Conservation (phyloP, 495 filamentous ascomycete genomes). For the Trichoderma virens region DNA sequence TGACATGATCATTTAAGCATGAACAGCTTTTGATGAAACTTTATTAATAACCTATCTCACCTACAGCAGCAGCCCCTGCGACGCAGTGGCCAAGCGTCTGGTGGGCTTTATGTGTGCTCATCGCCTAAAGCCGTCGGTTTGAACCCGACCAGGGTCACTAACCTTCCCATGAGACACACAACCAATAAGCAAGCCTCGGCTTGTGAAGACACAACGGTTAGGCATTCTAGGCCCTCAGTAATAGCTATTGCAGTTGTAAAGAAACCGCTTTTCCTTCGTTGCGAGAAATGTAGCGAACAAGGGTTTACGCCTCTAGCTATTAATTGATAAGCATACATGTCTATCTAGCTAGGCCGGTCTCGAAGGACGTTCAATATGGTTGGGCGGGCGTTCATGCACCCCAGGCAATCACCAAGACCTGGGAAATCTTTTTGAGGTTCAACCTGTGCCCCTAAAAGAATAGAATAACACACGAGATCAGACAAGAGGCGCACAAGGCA, state of each 20-base stretch:
- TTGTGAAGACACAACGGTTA: not conserved
- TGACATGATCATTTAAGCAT: not conserved
- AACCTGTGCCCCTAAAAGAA: not conserved
- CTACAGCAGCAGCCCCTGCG: not conserved
- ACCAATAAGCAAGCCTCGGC: not conserved
- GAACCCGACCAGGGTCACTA: not conserved
- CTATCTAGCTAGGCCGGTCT: not conserved
- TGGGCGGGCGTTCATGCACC: not conserved
- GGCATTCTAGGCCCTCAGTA: not conserved
- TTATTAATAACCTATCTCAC: not conserved
- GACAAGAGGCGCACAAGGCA: not conserved
- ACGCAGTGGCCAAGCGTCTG: not conserved
- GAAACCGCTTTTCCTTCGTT: not conserved
- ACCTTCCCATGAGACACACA: not conserved
- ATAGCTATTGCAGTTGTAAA: not conserved
- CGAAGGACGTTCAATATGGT: not conserved
- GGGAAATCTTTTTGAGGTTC: not conserved
- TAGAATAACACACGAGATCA: not conserved
- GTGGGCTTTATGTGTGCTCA: not conserved
- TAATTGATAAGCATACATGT: not conserved
- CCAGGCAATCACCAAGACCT: not conserved
- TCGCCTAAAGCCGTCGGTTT: not conserved
- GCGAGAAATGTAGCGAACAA: not conserved
- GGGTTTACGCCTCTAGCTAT: not conserved
- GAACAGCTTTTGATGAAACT: not conserved